Conservation (phyloP, 495 filamentous ascomycete genomes). For the Alectoria sarmentosa region DNA sequence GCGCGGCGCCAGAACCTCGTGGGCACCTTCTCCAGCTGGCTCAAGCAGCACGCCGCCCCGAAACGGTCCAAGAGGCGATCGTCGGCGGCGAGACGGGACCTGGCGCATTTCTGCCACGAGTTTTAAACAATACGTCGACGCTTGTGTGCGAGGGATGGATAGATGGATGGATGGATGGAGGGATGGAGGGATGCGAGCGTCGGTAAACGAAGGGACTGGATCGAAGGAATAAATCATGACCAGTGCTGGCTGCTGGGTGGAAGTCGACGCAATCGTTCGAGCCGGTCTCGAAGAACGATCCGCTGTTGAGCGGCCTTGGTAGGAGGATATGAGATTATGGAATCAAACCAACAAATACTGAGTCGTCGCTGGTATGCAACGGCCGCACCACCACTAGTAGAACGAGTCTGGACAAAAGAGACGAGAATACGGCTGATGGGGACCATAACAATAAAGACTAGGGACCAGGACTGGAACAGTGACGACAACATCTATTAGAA, state of each 20-base stretch:
- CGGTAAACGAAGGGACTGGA: too few relatives aligned
- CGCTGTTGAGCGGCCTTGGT: not conserved
- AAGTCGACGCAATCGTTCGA: not conserved
- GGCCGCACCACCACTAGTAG: too few relatives aligned
- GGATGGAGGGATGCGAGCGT: too few relatives aligned
- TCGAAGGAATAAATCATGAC: not conserved
- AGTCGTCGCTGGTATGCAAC: not conserved
- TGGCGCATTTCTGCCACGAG: not conserved
- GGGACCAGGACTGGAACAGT: not conserved
- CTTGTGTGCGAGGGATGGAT: not conserved
- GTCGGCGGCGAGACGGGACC: not conserved
- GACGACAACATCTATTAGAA: too few relatives aligned
- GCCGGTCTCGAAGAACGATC: not conserved
- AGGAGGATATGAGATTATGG: not conserved
- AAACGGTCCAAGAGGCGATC: not conserved
- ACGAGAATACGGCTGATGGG: not conserved
- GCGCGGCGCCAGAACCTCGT: not conserved
- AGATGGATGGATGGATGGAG: too few relatives aligned
- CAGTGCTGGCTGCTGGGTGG: not conserved
- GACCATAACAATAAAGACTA: not conserved
- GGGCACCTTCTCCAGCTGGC: constrained; percentile 1
- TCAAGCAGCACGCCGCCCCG: not conserved
- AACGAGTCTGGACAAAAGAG: not conserved
- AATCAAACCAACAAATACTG: not conserved
- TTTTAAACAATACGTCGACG: not conserved